A percentile compares a stretch with the other conserved stretches of the same genome.
phyloP scores from a whole-genome alignment of 2,329 filamentous ascomycete species.

The Dryadomyces quercus-mongolicae region DNA sequence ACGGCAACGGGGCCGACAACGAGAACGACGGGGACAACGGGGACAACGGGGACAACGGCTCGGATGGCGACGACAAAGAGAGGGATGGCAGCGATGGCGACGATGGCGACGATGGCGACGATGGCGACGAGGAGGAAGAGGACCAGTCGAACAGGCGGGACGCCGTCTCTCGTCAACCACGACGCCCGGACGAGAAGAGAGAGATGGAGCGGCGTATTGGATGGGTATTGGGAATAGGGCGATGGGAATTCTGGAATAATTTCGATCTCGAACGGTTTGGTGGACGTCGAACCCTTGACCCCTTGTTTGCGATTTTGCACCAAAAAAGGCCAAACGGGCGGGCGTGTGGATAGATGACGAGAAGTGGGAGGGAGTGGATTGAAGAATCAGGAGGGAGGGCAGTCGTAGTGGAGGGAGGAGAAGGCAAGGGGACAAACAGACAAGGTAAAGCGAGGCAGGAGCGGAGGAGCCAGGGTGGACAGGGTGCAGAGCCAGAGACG shows the following conservation, averaged over 20 bases:
- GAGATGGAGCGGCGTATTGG: neutral
- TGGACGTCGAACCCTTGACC: constrained; percentile 3
- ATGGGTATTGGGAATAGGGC: neutral
- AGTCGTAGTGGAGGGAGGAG: constrained; percentile 10
- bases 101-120: neutral
- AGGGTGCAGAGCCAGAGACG: neutral
- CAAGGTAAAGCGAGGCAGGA: constrained; percentile 4
- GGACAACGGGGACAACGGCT: neutral
- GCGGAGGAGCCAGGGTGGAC: constrained; percentile 1
- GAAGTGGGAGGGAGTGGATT: constrained; percentile 13
- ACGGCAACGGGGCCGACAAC: neutral
- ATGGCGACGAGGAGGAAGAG: neutral
- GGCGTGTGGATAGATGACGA: constrained; percentile 13
- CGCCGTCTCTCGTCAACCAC: neutral
- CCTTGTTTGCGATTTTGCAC: constrained; percentile 4
- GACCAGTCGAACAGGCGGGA: neutral
- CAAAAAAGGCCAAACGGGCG: constrained; percentile 5
- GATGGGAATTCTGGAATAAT: neutral
- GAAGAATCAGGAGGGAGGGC: constrained; percentile 11
- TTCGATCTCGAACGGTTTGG: neutral
- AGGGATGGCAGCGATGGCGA: neutral
- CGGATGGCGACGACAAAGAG: neutral
- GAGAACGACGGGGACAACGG: neutral
- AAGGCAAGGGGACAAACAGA: constrained; percentile 4
- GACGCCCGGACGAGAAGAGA: neutral